Evolutionary conservation across 139 green algal species (phyloP).

Genomic region (Gonium pectorale): DNA sequence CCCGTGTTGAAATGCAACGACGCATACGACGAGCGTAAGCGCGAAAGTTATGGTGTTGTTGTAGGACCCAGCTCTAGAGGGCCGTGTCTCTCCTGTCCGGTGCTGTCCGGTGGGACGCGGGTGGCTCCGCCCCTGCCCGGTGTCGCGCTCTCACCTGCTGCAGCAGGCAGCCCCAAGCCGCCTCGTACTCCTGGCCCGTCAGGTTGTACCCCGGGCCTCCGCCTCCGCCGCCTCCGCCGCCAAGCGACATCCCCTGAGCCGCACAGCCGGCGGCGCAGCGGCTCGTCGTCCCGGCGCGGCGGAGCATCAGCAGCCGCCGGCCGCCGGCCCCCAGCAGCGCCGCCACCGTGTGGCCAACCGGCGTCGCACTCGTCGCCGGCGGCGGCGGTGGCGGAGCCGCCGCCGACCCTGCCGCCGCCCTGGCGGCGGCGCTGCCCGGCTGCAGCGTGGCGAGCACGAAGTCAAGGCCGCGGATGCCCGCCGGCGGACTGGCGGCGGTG

Average conservation of each 20-base stretch:
- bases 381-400: neutral
- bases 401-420: neutral
- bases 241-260: neutral
- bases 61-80: too few species aligned
- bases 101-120: neutral
- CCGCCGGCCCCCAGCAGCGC: neutral
- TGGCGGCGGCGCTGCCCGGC: neutral
- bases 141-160: neutral
- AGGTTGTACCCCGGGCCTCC: neutral
- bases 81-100: too few species aligned
- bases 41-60: too few species aligned
- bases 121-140: neutral
- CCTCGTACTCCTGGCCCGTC: neutral
- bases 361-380: neutral
- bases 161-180: neutral
- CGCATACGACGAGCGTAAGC: too few species aligned
- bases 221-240: neutral
- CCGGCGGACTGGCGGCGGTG: neutral
- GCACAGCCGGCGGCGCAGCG: neutral
- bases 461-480: neutral
- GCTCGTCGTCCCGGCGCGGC: neutral
- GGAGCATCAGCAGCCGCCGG: constrained; percentile 4
- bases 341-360: neutral
- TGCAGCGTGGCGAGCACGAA: neutral
- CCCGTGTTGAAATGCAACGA: too few species aligned